Evolutionary conservation across 2,329 filamentous ascomycete genomes (phyloP).

Genomic region (Westerdykella sp.): DNA sequence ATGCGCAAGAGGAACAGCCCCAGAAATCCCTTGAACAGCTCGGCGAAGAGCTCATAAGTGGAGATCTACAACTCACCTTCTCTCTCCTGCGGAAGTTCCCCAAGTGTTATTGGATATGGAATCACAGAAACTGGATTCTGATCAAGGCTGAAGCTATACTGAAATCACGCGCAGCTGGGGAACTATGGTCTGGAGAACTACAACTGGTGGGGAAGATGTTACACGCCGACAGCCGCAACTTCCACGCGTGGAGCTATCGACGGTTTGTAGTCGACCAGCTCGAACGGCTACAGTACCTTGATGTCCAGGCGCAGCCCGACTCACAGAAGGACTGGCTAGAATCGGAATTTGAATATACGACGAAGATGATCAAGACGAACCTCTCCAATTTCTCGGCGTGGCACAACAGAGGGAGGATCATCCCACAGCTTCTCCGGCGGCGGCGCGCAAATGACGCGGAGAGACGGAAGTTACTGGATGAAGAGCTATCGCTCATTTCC

Average conservation of each 20-base stretch:
- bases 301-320: background rate
- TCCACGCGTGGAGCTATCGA: slow-evolving; percentile 93
- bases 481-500: slow-evolving; percentile 70
- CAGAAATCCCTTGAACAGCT: slow-evolving; percentile 12
- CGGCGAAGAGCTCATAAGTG: slow-evolving; percentile 53
- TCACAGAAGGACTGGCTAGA: slow-evolving; percentile 54
- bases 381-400: slow-evolving; percentile 96
- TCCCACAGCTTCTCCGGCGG: slow-evolving; percentile 68
- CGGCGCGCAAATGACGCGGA: slow-evolving; percentile 57
- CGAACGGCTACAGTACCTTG: slow-evolving; percentile 49
- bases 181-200: slow-evolving; percentile 80
- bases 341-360: slow-evolving; percentile 82
- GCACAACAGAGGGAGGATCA: slow-evolving; percentile 84
- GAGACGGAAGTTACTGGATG: slow-evolving; percentile 64
- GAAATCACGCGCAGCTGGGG: slow-evolving; percentile 49
- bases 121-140: slow-evolving; percentile 83
- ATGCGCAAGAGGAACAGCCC: slow-evolving; percentile 4
- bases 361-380: slow-evolving; percentile 75
- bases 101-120: slow-evolving; percentile 99
- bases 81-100: slow-evolving; percentile 78
- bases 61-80: slow-evolving; percentile 76
- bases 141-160: slow-evolving; percentile 63
- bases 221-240: slow-evolving; percentile 77
- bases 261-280: slow-evolving; percentile 70
- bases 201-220: slow-evolving; percentile 83